Conservation (phyloP, 2,329 filamentous ascomycete genomes). For the Grosmannia clavigera region DNA sequence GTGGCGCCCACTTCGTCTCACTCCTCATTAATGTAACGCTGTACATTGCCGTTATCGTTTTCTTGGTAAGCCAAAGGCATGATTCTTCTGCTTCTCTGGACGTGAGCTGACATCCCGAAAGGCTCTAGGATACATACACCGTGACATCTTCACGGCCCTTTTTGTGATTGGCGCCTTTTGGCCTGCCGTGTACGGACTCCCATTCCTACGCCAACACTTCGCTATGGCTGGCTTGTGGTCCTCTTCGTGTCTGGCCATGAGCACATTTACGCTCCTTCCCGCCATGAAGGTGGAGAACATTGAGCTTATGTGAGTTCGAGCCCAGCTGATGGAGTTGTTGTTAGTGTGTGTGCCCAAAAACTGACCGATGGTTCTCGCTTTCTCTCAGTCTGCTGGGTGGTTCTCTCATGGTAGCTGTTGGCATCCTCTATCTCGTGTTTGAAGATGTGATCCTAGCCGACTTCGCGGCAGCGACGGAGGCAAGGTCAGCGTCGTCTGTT, state of each 20-base stretch:
- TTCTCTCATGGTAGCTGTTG: constrained; percentile 61
- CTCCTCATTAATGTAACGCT: constrained; percentile 50
- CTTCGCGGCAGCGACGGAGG: constrained; percentile 21
- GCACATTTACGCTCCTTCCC: constrained; percentile 76
- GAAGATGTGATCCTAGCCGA: constrained; percentile 50
- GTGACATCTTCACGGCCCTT: constrained; percentile 72
- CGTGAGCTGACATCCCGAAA: constrained; percentile 20
- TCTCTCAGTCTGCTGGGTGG: constrained; percentile 56
- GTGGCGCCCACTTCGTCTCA: constrained; percentile 36
- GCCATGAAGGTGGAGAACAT: constrained; percentile 76
- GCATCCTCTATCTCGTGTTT: constrained; percentile 66
- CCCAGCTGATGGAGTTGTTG: not conserved
- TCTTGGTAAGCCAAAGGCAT: constrained; percentile 43
- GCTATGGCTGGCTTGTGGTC: constrained; percentile 60
- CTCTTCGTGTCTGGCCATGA: constrained; percentile 69
- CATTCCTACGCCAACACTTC: constrained; percentile 57
- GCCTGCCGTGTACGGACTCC: constrained; percentile 61
- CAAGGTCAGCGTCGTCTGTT: constrained; percentile 9
- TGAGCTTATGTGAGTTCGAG: constrained; percentile 52
- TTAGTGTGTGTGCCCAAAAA: not conserved
- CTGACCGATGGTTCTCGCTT: not conserved
- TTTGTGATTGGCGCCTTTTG: constrained; percentile 68
- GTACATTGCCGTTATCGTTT: constrained; percentile 67
- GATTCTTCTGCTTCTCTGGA: not conserved
- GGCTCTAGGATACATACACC: constrained; percentile 85